These are phyloP conservation scores for Sugiyamaella boreocaroliniensis DNA, from an alignment of 805 yeast genomes.

Conservation along the genomic window DNA sequence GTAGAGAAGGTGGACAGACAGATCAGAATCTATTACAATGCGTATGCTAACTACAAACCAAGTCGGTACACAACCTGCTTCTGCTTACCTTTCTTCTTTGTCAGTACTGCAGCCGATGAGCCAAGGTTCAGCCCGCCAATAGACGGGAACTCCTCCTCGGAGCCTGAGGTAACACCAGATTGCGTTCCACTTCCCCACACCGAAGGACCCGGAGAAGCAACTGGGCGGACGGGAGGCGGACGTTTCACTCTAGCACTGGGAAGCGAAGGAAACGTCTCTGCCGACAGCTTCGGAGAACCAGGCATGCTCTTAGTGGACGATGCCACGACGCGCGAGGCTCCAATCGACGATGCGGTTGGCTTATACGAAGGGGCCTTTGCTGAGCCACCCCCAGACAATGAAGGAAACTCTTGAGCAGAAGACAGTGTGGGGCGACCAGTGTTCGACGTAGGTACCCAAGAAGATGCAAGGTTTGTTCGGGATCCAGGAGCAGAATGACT, in stretches of 20 bases:
- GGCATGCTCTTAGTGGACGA: conserved; percentile 2
- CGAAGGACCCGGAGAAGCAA: conserved; percentile 20
- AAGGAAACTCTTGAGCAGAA: conserved; percentile 13
- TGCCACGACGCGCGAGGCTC: conserved; percentile 18
- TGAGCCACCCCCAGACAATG: conserved; percentile 7
- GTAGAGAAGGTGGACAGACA: too few relatives aligned
- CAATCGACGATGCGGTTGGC: conserved; percentile 25
- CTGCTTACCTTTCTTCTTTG: conserved; percentile 40
- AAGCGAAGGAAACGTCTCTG: conserved; percentile 44
- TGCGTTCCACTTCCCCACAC: conserved; percentile 11
- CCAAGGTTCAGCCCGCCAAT: not conserved
- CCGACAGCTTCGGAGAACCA: conserved; percentile 4
- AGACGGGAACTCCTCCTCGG: conserved; percentile 8
- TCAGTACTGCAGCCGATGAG: conserved; percentile 7
- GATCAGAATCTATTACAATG: not conserved
- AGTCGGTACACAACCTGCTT: conserved; percentile 46
- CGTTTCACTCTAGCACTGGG: conserved; percentile 33
- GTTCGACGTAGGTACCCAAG: conserved; percentile 5
- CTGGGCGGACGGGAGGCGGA: conserved; percentile 32
- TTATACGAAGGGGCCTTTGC: conserved; percentile 21
- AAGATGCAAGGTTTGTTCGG: conserved; percentile 3
- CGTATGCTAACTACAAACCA: not conserved
- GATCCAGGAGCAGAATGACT: conserved; percentile 6
- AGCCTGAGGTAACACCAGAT: not conserved
- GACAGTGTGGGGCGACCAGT: not conserved